Evolutionary conservation across 192 early-diverging fungal genomes (phyloP).

Genomic region (Backusella australiensis): DNA sequence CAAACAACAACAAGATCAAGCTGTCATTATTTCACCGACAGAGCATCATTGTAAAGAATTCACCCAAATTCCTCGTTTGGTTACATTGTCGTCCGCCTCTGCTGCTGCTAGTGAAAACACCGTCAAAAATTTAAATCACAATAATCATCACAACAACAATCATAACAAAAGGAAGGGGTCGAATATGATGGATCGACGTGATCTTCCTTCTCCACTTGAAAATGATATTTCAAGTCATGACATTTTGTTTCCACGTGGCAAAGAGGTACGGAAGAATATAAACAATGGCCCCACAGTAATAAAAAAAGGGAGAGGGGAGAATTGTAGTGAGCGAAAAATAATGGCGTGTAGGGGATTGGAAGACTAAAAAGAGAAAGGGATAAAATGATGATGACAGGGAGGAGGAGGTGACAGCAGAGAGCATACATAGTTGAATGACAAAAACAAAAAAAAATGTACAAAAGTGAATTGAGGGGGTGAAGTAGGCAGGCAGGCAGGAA

Average conservation of each 20-base stretch:
- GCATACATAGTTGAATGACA: neutral
- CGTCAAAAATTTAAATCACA: neutral
- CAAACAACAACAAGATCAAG: constrained; percentile 2
- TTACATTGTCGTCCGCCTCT: neutral
- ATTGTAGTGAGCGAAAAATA: neutral
- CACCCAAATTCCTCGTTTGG: neutral
- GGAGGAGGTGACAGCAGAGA: neutral
- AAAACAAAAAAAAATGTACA: neutral
- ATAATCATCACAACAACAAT: neutral
- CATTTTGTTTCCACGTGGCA: constrained; percentile 1
- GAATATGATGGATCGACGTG: neutral
- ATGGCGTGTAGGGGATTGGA: neutral
- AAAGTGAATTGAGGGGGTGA: neutral
- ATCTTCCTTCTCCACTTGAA: constrained; percentile 6
- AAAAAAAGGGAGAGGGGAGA: neutral
- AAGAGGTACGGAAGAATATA: constrained; percentile 4
- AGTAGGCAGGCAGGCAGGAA: neutral
- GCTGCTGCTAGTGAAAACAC: neutral
- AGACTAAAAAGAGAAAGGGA: neutral
- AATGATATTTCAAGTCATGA: constrained; percentile 2
- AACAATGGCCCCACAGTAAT: neutral
- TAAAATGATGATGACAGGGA: neutral
- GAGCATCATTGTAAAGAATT: constrained; percentile 1
- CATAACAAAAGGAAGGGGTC: neutral
- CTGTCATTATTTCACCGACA: neutral